Conservation (phyloP, 2,329 filamentous ascomycete genomes). For the Sclerotinia spermophila region DNA sequence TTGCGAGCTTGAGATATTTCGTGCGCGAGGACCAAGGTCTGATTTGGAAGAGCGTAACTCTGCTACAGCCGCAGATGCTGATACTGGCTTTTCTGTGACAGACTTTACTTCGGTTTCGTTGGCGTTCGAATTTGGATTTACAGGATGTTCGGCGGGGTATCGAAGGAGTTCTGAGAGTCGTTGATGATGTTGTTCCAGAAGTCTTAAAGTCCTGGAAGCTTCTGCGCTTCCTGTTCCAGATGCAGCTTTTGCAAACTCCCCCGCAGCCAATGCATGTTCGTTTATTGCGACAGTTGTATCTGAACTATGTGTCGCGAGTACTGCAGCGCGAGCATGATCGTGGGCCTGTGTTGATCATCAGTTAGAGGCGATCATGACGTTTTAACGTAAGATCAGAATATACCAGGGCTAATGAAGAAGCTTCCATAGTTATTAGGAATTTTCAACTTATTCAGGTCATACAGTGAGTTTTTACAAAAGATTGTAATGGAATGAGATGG, state of each 20-base stretch:
- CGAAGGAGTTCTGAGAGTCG: conserved; percentile 78
- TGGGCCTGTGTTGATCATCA: conserved; percentile 58
- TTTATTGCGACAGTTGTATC: conserved; percentile 80
- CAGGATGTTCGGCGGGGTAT: conserved; percentile 48
- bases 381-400: conserved; percentile 21
- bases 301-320: conserved; percentile 62
- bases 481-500: background rate
- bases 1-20: conserved; percentile 30
- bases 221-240: conserved; percentile 63
- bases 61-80: conserved; percentile 35
- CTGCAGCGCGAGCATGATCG: conserved; percentile 82
- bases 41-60: conserved; percentile 36
- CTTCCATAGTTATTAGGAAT: conserved; percentile 54
- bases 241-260: conserved; percentile 83
- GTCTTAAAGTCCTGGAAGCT: conserved; percentile 75
- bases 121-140: conserved; percentile 23
- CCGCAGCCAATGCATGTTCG: conserved; percentile 83
- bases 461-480: background rate
- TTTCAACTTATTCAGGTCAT: background rate
- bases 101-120: conserved; percentile 33
- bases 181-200: conserved; percentile 85
- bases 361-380: conserved; percentile 24
- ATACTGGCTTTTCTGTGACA: conserved; percentile 32
- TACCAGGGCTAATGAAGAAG: conserved; percentile 64
- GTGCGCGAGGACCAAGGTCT: conserved; percentile 32